Evolutionary conservation across 495 filamentous ascomycete species (phyloP).

Genomic region (Penicillium silybi): DNA sequence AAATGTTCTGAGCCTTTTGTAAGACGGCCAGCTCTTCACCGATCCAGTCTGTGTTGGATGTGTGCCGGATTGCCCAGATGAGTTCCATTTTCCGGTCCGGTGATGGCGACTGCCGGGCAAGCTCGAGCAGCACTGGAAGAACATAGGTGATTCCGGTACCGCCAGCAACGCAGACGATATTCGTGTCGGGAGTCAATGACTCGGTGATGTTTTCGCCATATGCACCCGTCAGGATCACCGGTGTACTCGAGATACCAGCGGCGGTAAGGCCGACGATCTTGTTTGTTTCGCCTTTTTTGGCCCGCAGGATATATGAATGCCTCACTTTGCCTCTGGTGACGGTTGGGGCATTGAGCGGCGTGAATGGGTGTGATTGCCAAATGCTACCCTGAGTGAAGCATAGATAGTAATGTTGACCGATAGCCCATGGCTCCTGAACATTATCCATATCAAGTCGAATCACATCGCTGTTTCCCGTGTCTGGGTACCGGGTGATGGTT

Average conservation of each 20-base stretch:
- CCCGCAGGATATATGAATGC: slow-evolving; percentile 61
- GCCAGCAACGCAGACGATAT: slow-evolving; percentile 59
- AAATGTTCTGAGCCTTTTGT: slow-evolving; percentile 26
- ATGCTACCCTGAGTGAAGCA: slow-evolving; percentile 56
- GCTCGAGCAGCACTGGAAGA: slow-evolving; percentile 49
- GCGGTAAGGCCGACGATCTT: slow-evolving; percentile 43
- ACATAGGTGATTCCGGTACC: slow-evolving; percentile 64
- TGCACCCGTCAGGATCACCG: slow-evolving; percentile 53
- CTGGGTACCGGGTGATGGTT: slow-evolving; percentile 41
- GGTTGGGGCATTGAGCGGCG: slow-evolving; percentile 49
- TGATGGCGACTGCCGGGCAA: slow-evolving; percentile 30
- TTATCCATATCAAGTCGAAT: slow-evolving; percentile 55
- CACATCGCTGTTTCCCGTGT: slow-evolving; percentile 48
- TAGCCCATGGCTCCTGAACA: slow-evolving; percentile 50
- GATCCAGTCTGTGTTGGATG: slow-evolving; percentile 55
- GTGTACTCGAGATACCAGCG: slow-evolving; percentile 28
- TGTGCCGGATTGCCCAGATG: slow-evolving; percentile 57
- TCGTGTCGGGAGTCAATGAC: slow-evolving; percentile 37
- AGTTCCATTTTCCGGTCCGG: slow-evolving; percentile 46
- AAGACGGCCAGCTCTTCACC: slow-evolving; percentile 49
- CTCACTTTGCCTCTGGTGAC: slow-evolving; percentile 24
- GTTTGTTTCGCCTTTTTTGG: slow-evolving; percentile 57
- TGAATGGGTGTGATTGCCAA: slow-evolving; percentile 69
- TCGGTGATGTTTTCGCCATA: slow-evolving; percentile 53
- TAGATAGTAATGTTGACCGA: slow-evolving; percentile 65